phyloP scores from a whole-genome alignment of 257 asterid species.

The Solanum chmielewskii region DNA sequence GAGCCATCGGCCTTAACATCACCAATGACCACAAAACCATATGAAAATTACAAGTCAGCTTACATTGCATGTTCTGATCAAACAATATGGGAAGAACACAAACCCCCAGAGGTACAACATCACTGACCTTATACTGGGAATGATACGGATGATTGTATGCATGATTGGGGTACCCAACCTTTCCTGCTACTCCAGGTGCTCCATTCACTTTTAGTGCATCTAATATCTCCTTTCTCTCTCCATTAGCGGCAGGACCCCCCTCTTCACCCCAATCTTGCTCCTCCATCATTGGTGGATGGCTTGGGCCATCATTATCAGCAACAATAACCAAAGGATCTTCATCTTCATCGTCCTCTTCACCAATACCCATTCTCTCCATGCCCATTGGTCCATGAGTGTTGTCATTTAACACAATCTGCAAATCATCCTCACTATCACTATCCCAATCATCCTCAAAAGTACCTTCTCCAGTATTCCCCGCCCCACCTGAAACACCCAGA shows the following conservation, averaged over 20 bases:
- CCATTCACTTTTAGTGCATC: constrained; percentile 57
- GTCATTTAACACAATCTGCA: constrained; percentile 72
- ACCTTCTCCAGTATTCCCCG: constrained; percentile 17
- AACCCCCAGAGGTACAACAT: constrained; percentile 26
- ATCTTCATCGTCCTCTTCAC: constrained; percentile 38
- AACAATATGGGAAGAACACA: constrained; percentile 43
- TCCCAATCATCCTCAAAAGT: constrained; percentile 50
- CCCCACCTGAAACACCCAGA: constrained; percentile 42
- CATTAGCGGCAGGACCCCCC: constrained; percentile 41
- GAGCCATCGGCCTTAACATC: constrained; percentile 9
- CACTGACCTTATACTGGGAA: constrained; percentile 98
- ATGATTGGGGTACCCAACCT: constrained; percentile 58
- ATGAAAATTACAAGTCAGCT: constrained; percentile 25
- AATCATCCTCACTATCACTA: constrained; percentile 69
- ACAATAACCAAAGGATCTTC: constrained; percentile 75
- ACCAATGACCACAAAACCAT: constrained; percentile 21
- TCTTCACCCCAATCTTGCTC: constrained; percentile 76
- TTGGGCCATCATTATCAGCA: constrained; percentile 49
- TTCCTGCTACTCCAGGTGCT: constrained; percentile 44
- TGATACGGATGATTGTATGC: constrained; percentile 56
- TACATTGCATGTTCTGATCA: constrained; percentile 50
- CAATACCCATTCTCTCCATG: constrained; percentile 31
- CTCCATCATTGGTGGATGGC: constrained; percentile 40
- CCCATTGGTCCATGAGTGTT: constrained; percentile 41
- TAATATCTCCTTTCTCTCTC: constrained; percentile 60